These are phyloP conservation scores for Hemisphaericaspora xylofermentans DNA, from an alignment of 1,139 yeast genomes.

Conservation along the genomic window DNA sequence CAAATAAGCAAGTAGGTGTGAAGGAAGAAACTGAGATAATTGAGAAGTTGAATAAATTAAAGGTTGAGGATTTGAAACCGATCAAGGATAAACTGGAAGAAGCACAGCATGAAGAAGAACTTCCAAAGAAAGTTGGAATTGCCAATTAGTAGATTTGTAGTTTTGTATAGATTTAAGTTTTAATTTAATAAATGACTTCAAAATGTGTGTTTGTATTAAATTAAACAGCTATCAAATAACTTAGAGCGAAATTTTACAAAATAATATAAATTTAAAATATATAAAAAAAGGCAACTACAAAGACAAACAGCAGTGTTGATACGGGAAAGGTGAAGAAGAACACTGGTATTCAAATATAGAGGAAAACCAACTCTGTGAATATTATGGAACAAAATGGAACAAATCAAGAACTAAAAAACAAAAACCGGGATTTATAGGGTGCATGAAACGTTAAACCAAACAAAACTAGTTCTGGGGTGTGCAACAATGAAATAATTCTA, in stretches of 20 bases:
- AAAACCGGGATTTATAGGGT: not conserved
- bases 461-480: not conserved
- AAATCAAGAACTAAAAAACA: not conserved
- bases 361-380: too few species aligned
- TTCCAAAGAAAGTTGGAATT: not conserved
- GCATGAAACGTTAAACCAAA: not conserved
- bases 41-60: constrained; percentile 13
- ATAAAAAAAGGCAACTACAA: too few species aligned
- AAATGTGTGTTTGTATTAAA: too few species aligned
- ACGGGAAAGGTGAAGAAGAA: too few species aligned
- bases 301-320: too few species aligned
- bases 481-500: not conserved
- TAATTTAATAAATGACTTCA: too few species aligned
- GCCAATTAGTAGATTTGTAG: not conserved
- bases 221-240: too few species aligned
- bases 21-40: constrained; percentile 10
- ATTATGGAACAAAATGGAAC: too few species aligned
- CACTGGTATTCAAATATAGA: too few species aligned
- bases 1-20: not conserved
- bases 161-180: too few species aligned
- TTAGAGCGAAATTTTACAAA: too few species aligned
- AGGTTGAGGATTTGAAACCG: constrained; percentile 4
- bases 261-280: too few species aligned
- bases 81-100: not conserved
- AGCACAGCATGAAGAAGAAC: not conserved